These are phyloP conservation scores for Penicillium paradoxum DNA, from an alignment of 495 filamentous ascomycete species.

Conservation along the genomic window DNA sequence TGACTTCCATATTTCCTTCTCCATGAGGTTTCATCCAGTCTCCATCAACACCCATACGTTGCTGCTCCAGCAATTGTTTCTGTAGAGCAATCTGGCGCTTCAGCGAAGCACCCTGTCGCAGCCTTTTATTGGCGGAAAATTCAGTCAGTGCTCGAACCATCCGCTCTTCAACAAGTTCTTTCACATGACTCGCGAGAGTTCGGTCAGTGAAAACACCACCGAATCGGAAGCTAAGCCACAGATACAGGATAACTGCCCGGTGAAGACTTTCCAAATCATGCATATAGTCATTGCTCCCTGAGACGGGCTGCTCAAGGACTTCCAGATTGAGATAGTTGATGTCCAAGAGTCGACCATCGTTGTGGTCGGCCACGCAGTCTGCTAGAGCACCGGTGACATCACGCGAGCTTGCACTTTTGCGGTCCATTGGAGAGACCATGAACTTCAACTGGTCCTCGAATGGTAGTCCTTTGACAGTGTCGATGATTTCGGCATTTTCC, in stretches of 20 bases:
- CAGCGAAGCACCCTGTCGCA: constrained; percentile 41
- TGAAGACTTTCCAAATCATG: constrained; percentile 68
- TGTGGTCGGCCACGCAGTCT: constrained; percentile 58
- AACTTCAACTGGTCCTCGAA: constrained; percentile 70
- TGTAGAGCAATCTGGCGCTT: constrained; percentile 39
- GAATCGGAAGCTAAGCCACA: constrained; percentile 75
- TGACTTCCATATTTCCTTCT: constrained; percentile 13
- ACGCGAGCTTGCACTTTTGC: constrained; percentile 15
- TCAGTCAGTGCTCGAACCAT: constrained; percentile 65
- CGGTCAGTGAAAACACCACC: constrained; percentile 75
- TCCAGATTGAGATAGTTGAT: constrained; percentile 61
- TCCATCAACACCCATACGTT: constrained; percentile 18
- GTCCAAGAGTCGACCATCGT: constrained; percentile 59
- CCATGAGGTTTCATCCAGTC: constrained; percentile 11
- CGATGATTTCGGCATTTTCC: constrained; percentile 62
- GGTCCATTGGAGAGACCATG: constrained; percentile 58
- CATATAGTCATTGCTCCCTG: constrained; percentile 49
- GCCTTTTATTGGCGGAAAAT: constrained; percentile 46
- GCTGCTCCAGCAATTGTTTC: constrained; percentile 33
- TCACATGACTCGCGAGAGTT: constrained; percentile 72
- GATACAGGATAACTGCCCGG: constrained; percentile 73
- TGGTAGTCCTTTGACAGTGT: constrained; percentile 57
- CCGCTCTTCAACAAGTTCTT: constrained; percentile 67
- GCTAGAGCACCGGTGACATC: constrained; percentile 56
- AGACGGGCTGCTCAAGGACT: constrained; percentile 53